These are phyloP conservation scores for Lactifluus rugatus DNA, from an alignment of 768 basidiomycete genomes.

Conservation along the genomic window DNA sequence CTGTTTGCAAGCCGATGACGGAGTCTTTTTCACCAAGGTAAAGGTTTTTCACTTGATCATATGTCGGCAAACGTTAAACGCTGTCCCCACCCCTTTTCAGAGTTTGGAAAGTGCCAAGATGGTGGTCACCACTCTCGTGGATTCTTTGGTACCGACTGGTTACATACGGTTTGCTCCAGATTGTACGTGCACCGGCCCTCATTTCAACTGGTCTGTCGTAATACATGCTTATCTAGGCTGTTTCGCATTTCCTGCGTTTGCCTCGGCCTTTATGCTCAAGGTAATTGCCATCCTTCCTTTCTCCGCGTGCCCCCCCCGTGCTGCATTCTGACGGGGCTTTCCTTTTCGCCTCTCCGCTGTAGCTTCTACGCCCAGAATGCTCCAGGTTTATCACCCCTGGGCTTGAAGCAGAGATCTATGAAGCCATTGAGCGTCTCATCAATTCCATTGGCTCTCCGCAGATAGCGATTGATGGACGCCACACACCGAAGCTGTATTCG, in stretches of 20 bases:
- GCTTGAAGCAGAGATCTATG: slow-evolving; percentile 51
- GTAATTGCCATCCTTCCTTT: slow-evolving; percentile 26
- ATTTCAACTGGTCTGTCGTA: background rate
- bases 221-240: slow-evolving; percentile 3
- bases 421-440: slow-evolving; percentile 54
- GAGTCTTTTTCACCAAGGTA: slow-evolving; percentile 24
- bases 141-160: slow-evolving; percentile 15
- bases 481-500: slow-evolving; percentile 72
- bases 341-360: background rate
- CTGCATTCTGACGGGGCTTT: background rate
- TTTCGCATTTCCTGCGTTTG: slow-evolving; percentile 29
- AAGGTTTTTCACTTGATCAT: slow-evolving; percentile 1
- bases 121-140: slow-evolving; percentile 17
- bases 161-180: slow-evolving; percentile 25
- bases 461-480: slow-evolving; percentile 70
- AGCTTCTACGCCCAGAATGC: slow-evolving; percentile 76
- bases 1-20: slow-evolving; percentile 19
- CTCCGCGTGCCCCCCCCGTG: background rate
- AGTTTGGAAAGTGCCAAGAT: slow-evolving; percentile 16
- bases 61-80: background rate
- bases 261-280: slow-evolving; percentile 76
- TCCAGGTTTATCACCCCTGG: slow-evolving; percentile 47
- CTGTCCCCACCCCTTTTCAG: background rate
- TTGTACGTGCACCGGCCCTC: slow-evolving; percentile 10
- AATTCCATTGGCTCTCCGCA: slow-evolving; percentile 59